Evolutionary conservation across 176 grass and related monocot genomes (phyloP), one percentile per base, ranked within the genome.

Genomic region (Alloteropsis semialata): DNA sequence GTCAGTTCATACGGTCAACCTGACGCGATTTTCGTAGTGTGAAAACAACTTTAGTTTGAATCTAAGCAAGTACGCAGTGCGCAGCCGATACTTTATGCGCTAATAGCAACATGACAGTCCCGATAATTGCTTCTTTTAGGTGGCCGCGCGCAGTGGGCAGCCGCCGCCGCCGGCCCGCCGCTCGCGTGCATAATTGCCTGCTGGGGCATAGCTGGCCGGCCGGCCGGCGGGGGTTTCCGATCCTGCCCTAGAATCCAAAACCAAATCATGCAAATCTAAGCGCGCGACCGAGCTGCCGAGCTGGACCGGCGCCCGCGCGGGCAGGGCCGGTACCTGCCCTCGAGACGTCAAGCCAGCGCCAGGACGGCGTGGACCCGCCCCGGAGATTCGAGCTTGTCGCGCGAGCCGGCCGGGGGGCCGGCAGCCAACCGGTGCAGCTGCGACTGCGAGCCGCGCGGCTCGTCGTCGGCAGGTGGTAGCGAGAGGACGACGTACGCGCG

Each of bases 111-210:
- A 32, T 75, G 68, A 53, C 17, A 30, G 11, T 1, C 17, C 0
- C 50, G 64, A 78, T 86, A 72, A 90, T 78, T 86, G 84, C 18
- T 28, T 73, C 65, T 86, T 86, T 90, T 86, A 86, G 78, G 88
- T 86, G 78, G 57, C n/a, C n/a, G n/a, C n/a, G n/a, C n/a, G n/a
- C n/a, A 72, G 27, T 41, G 11, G 28, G 1, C 65, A 24, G 60
- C 51, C 70, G 77, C 77, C 70, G 77, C 77, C 70, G 50, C 53
- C 15, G 14, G 60, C 19, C 42, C 70, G 77, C 82, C 71, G 51
- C 63, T n/a, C 48, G 61, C 30, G 53, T 24, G 28, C 81, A 89
- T 86, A 48, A 86, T 89, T 86, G 78, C 43, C 5, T 10, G 18
- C 28, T 17, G 12, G 4, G 49, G 1, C 29, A 19, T 80, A 84